Evolutionary conservation across 2,329 filamentous ascomycete genomes (phyloP).

Genomic region (Fusarium falciforme): DNA sequence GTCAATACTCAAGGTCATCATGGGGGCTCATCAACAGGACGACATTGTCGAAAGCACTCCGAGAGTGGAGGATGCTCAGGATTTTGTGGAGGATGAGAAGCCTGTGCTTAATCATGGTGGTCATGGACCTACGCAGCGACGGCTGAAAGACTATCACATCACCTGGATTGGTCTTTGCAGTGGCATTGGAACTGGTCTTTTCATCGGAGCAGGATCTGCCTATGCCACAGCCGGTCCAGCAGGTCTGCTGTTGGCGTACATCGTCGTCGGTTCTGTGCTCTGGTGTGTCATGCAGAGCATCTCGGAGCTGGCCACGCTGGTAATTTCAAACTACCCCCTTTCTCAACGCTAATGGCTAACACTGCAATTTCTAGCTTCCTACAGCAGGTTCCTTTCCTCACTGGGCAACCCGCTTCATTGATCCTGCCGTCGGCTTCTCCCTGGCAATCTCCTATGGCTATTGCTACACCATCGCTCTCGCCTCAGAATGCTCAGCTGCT

Average conservation of each 20-base stretch:
- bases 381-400: slow-evolving; percentile 42
- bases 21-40: neutral
- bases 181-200: slow-evolving; percentile 40
- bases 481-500: slow-evolving; percentile 38
- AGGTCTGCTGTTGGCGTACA: slow-evolving; percentile 36
- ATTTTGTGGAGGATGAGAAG: slow-evolving; percentile 11
- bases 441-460: slow-evolving; percentile 41
- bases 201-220: slow-evolving; percentile 39
- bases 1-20: too few relatives aligned
- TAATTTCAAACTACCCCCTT: slow-evolving; percentile 1
- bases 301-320: slow-evolving; percentile 38
- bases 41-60: slow-evolving; percentile 25
- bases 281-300: slow-evolving; percentile 44
- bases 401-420: slow-evolving; percentile 42
- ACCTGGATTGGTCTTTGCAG: slow-evolving; percentile 42
- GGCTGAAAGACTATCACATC: slow-evolving; percentile 38
- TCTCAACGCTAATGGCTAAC: neutral
- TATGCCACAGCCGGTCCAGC: slow-evolving; percentile 41
- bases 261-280: slow-evolving; percentile 36
- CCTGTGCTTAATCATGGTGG: slow-evolving; percentile 39
- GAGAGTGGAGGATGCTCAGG: neutral
- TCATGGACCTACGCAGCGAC: slow-evolving; percentile 36
- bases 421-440: slow-evolving; percentile 38
- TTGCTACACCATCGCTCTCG: slow-evolving; percentile 40
- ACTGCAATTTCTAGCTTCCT: slow-evolving; percentile 19